A percentile compares a stretch with the other conserved stretches of the same genome.
These are phyloP conservation scores for Schoenoplectus tabernaemontani DNA, from an alignment of 202 grass and related monocot species.

Conservation along the genomic window DNA sequence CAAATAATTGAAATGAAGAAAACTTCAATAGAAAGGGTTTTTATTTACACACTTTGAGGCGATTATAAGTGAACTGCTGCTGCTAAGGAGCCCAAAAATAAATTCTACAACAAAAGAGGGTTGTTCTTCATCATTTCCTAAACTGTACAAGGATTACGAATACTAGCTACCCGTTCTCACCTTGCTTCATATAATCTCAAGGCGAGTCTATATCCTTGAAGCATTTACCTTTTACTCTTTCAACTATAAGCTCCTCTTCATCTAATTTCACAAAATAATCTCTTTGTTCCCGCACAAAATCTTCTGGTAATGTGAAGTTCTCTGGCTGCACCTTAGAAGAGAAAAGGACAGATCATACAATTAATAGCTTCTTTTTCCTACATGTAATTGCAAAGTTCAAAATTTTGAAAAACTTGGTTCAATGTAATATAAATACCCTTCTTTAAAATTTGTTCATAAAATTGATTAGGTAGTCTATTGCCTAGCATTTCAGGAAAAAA, in stretches of 20 bases:
- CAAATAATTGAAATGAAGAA: background rate
- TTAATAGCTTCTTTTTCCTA: background rate
- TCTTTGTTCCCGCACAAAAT: constrained; percentile 17
- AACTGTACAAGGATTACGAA: background rate
- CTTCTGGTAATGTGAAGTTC: background rate
- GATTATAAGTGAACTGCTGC: background rate
- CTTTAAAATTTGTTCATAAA: background rate
- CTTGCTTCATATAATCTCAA: background rate
- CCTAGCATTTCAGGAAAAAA: background rate
- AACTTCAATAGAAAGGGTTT: background rate
- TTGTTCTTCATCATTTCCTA: background rate
- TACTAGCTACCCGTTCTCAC: background rate
- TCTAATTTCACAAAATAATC: constrained; percentile 20
- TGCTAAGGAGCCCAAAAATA: background rate
- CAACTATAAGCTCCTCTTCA: constrained; percentile 25
- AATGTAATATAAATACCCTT: background rate
- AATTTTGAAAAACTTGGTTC: background rate
- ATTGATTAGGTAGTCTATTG: background rate
- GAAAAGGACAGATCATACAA: background rate
- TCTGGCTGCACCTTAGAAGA: background rate
- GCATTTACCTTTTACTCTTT: background rate
- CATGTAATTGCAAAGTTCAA: background rate
- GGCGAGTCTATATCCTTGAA: background rate
- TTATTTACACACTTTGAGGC: constrained; percentile 3
- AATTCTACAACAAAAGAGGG: background rate